phyloP scores from a whole-genome alignment of 2,329 filamentous ascomycete genomes.

The Aureobasidium sp. region DNA sequence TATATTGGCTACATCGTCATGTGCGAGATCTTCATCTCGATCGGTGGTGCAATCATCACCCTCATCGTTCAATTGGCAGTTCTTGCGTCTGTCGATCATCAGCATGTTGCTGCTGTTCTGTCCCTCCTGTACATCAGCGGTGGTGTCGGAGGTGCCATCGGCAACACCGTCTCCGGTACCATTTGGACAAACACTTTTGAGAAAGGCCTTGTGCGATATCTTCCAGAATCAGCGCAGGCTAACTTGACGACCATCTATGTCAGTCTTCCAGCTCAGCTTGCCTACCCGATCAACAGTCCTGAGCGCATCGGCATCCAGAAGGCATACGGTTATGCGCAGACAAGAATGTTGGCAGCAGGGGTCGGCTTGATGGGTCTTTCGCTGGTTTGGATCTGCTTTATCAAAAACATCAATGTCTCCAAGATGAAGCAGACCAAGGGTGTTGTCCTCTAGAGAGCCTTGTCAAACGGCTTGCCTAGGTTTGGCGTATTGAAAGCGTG shows the following conservation, averaged over 20 bases:
- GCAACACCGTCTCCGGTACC: slow-evolving; percentile 9
- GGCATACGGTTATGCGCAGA: slow-evolving; percentile 31
- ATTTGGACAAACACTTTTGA: slow-evolving; percentile 18
- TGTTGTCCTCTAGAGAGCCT: slow-evolving; percentile 37
- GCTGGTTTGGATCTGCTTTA: slow-evolving; percentile 37
- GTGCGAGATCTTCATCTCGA: slow-evolving; percentile 37
- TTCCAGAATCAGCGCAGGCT: slow-evolving; percentile 41
- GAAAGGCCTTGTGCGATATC: slow-evolving; percentile 32
- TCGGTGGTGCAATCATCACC: slow-evolving; percentile 27
- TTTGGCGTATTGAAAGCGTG: too few relatives aligned
- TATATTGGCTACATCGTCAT: slow-evolving; percentile 18
- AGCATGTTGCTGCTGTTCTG: slow-evolving; percentile 14
- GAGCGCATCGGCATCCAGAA: slow-evolving; percentile 38
- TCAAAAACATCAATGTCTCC: slow-evolving; percentile 45
- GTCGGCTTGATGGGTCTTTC: slow-evolving; percentile 26
- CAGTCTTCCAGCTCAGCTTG: slow-evolving; percentile 47
- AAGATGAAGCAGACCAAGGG: slow-evolving; percentile 47
- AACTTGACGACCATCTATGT: slow-evolving; percentile 41
- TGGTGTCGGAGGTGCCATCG: slow-evolving; percentile 11
- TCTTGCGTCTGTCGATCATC: slow-evolving; percentile 12
- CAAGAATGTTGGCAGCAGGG: slow-evolving; percentile 31
- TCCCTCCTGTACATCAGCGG: slow-evolving; percentile 8
- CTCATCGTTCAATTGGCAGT: slow-evolving; percentile 12
- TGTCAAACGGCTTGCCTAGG: too few relatives aligned
- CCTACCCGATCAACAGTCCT: slow-evolving; percentile 44